Evolutionary conservation across 306 rosid genomes (phyloP), one percentile per base, ranked within the genome.

Genomic region (Betula pendula): DNA sequence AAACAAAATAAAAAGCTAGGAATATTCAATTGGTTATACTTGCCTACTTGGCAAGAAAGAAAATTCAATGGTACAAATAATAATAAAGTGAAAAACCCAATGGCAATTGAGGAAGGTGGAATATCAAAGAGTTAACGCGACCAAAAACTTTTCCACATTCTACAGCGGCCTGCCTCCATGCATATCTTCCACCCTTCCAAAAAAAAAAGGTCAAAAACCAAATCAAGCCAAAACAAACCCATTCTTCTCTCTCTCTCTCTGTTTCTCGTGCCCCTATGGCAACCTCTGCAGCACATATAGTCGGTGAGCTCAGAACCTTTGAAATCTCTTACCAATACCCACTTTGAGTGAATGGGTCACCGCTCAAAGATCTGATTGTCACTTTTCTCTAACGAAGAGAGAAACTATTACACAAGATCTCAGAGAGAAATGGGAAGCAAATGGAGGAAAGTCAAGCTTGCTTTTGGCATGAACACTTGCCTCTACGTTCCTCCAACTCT

Each of bases 391-490:
- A 47, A 17, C 25, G 16, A 67, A n/a, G 25, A 6, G 38, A 59
- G 67, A 25, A 59, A 8, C 22, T 29, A 15, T 62, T 62, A 0
- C 42, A 29, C 9, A 65, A 68, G 53, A 75, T 67, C 68, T 16
- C 17, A 31, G 45, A 31, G 16, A 53, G 70, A 35, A 71, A 90
- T 92, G 98, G 95, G 79, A 65, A 89, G 86, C 85, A 92, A 83
- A 77, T 94, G 98, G 98, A 87, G 89, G 78, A 92, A 90, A 84
- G 74, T 92, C 67, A 92, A 94, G 85, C 83, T 87, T 43, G 92
- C 97, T 73, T 81, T 94, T 16, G 97, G 96, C 10, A 11, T 85
- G 44, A 87, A 89, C 48, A 72, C 78, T 31, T 88, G 95, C 38
- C 75, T 90, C 45, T 87, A 83, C 56, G 78, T 81, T 79, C 96